A percentile compares a stretch with the other conserved stretches of the same genome.
These are phyloP conservation scores for Trichomonas tenax DNA, from an alignment of 208 protist species.

Conservation along the genomic window DNA sequence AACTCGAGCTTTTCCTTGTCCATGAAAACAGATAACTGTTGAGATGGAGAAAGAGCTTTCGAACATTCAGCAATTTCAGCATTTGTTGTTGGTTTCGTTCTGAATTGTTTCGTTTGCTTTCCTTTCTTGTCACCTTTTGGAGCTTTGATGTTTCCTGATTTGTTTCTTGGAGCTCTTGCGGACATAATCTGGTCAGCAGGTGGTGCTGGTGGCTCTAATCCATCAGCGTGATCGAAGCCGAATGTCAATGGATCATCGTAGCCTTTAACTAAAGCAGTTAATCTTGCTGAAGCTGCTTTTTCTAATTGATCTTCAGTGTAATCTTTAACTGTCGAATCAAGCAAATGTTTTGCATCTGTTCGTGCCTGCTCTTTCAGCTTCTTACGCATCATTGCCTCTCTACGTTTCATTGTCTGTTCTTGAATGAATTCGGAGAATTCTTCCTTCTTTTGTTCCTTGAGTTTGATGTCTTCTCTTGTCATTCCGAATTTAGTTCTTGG, in stretches of 20 bases:
- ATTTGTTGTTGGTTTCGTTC: not conserved
- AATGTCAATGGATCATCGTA: not conserved
- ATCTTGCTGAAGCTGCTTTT: not conserved
- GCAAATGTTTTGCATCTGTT: not conserved
- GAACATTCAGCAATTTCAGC: not conserved
- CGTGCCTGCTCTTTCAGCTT: not conserved
- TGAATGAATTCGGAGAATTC: not conserved
- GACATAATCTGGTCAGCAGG: not conserved
- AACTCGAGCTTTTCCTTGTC: not conserved
- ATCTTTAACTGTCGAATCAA: not conserved
- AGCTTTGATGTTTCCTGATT: not conserved
- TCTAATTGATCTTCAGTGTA: not conserved
- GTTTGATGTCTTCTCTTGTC: not conserved
- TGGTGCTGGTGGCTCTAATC: not conserved
- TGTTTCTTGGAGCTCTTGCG: not conserved
- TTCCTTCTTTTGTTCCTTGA: not conserved
- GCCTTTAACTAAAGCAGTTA: not conserved
- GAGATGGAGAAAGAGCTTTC: not conserved
- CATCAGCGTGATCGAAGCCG: not conserved
- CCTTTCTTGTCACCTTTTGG: not conserved
- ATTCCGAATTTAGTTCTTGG: not conserved
- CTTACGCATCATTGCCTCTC: not conserved
- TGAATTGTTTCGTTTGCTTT: not conserved
- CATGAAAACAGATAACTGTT: not conserved
- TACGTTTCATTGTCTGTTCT: not conserved